Percentiles rank a stretch among this genome's conserved stretches.
Conservation (phyloP, 2,329 filamentous ascomycete genomes). For the Tolypocladium tropicale region DNA sequence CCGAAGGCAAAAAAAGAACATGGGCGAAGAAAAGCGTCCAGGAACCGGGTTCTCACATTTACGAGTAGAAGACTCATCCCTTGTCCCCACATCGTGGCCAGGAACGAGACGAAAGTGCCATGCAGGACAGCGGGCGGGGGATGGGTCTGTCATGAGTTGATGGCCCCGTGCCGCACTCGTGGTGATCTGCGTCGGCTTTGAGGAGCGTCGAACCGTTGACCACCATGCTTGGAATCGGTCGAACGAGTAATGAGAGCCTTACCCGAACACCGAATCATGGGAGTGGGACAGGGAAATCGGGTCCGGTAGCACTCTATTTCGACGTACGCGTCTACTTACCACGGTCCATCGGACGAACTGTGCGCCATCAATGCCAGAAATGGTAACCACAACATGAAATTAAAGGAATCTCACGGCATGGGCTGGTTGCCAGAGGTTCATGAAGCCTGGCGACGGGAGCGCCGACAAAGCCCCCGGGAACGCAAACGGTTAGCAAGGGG, state of each 20-base stretch:
- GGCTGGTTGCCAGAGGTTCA: neutral
- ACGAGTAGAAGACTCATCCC: neutral
- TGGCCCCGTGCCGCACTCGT: neutral
- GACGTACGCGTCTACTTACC: neutral
- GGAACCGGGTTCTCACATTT: no score
- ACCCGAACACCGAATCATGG: neutral
- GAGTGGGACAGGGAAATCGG: neutral
- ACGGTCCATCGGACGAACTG: neutral
- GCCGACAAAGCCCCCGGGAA: neutral
- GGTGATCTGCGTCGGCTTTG: neutral
- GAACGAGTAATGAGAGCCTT: no score
- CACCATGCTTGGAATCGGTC: no score
- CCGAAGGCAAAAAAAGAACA: no score
- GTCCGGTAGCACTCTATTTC: neutral
- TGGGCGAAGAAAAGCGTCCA: no score
- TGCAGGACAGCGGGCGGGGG: neutral
- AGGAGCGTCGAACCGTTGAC: neutral
- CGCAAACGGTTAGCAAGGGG: neutral
- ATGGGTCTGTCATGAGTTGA: neutral
- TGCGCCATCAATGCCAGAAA: neutral
- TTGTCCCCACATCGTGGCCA: neutral
- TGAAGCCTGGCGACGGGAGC: neutral
- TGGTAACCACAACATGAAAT: neutral
- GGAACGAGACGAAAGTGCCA: neutral
- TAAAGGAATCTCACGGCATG: neutral